Evolutionary conservation across 2,329 filamentous ascomycete genomes (phyloP), one percentile per base, ranked within the genome.

Genomic region (Aspergillus flavus): DNA sequence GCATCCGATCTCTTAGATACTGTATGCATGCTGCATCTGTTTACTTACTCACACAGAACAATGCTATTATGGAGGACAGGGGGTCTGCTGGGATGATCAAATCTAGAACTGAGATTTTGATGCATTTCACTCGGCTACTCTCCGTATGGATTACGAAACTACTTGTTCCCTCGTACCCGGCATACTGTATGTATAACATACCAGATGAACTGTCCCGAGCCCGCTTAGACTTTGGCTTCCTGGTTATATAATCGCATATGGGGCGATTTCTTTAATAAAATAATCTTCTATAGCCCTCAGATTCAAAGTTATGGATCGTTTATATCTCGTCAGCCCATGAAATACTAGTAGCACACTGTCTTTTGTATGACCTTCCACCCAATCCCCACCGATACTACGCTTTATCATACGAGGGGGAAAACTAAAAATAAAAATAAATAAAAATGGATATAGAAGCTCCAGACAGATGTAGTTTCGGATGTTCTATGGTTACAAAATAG

Each of bases 31-130:
- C 21, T 54, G 52, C 52, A 54, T 54, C 50, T 21, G n/a, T 32
- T 21, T 55, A 39, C 32, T 36, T 36, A 26, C 52, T 14, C 11
- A 55, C 19, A 39, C 32, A 16, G 32, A 54, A 55, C 30, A 55
- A 55, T 55, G 52, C 52, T 11, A 55, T 55, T 55, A 30, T 55
- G 32, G 36, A 26, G 4, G 52, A 55, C 36, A 28, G 23, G 14
- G 46, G 28, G 16, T 19, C 16, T 21, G 16, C 28, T n/a, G 9
- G 26, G 28, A 6, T 21, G 16, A n/a, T 4, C 5, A 26, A 19
- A 45, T 58, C n/a, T 58, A 41, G 21, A 58, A 30, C n/a, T 48
- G 16, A 41, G 19, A 48, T 58, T 58, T 34, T 43, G 12, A 21
- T 48, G 56, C 56, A 12, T 34, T 23, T 48, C 11, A 34, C 19